A percentile compares a stretch with the other conserved stretches of the same genome.
Conservation (phyloP, 305 asterid genomes). For the Solanum aculeatissimum region DNA sequence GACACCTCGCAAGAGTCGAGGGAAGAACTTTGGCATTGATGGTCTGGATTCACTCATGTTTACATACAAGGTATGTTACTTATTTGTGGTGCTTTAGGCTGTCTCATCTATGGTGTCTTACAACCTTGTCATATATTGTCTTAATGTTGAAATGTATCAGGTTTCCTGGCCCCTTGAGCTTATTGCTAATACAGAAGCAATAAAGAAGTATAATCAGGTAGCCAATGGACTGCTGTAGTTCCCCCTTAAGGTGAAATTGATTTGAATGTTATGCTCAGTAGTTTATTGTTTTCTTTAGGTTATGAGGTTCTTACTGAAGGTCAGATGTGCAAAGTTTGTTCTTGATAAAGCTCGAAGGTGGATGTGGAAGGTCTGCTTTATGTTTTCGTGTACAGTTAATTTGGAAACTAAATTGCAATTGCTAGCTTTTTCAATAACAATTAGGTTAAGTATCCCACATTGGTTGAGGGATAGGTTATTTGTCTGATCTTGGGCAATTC, state of each 20-base stretch:
- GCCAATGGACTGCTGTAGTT: neutral
- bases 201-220: constrained; percentile 96
- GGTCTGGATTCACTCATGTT: constrained; percentile 70
- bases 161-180: constrained; percentile 98
- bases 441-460: neutral
- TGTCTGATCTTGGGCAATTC: neutral
- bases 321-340: constrained; percentile 88
- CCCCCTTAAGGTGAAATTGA: neutral
- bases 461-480: neutral
- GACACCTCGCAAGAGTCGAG: constrained; percentile 64
- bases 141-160: constrained; percentile 24
- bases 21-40: constrained; percentile 60
- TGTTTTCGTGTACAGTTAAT: neutral
- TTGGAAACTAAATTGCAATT: neutral
- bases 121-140: neutral
- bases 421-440: neutral
- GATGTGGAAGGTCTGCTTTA: constrained; percentile 89
- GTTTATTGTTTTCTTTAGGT: constrained; percentile 38
- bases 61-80: constrained; percentile 62
- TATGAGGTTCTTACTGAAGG: constrained; percentile 87
- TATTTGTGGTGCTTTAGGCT: neutral
- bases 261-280: neutral
- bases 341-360: constrained; percentile 90
- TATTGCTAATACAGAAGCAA: constrained; percentile 78
- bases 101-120: constrained; percentile 1